Base-by-base conservation (phyloP, 495 filamentous ascomycete species). In the Talaromyces liani region DNA sequence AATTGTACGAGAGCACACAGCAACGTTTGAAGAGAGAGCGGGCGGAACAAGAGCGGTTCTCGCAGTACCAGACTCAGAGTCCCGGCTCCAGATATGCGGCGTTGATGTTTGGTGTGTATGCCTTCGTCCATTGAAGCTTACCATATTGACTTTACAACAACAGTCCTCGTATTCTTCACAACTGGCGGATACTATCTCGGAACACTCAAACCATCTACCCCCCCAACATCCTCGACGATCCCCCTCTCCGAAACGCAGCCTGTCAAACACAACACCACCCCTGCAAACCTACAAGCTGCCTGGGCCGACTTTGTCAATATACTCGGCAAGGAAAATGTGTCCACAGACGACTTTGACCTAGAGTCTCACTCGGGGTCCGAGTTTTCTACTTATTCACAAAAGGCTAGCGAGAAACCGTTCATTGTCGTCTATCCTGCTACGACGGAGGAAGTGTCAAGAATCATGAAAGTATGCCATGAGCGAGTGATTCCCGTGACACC, bases 261-360 rank as follows among this genome's bases (percentile, higher is more conserved):
- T 0, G 89, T 88, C 0, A 76, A 78, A 63, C 91, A 95, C 71
- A 85, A 97, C 68, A 81, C 85, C 56, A 82, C 86, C 33, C 84
- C 82, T 58, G 79, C 84, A 18, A 94, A 93, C 68, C 84, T 98
- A 45, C 88, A 98, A 77, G 91, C 95, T 8, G 91, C 93, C 3
- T 98, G 95, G 94, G 79, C 88, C 5, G 94, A 98, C 72, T 93
- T 98, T 69, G 86, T 87, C 47, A 82, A 84, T 29, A 88, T 98
- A 20, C 82, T 98, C 8, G 94, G 95, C 58, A 79, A 84, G 63
- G 89, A 92, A 31, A 87, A 97, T 73, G 89, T 98, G 39, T 92
- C 88, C 53, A 96, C 93, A 0, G 65, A 83, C 47, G 78, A 80
- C 7, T 78, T 75, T 10, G 90, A 96, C 64, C 73, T 93, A 45